Conservation (phyloP, 495 filamentous ascomycete genomes). For the Aspergillus funiculosus region DNA sequence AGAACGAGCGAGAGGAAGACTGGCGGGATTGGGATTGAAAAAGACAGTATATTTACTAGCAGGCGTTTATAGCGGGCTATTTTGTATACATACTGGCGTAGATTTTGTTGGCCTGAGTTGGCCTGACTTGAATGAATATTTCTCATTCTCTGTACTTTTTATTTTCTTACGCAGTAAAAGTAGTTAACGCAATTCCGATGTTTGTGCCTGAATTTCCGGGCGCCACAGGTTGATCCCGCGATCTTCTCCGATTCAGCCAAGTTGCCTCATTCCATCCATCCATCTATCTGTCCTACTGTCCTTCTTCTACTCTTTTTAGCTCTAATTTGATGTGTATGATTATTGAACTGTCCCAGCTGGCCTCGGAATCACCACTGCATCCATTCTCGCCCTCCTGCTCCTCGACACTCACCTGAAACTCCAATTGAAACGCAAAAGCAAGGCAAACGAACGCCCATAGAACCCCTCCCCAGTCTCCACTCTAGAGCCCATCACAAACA, state of each 20-base stretch:
- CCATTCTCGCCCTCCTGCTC: not conserved
- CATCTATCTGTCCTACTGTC: not conserved
- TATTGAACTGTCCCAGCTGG: slow-evolving; percentile 1
- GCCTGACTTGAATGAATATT: not conserved
- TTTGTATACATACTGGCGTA: too few relatives aligned
- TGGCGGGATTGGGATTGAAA: slow-evolving; percentile 45
- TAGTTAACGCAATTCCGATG: too few relatives aligned
- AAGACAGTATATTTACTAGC: not conserved
- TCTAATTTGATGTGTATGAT: not conserved
- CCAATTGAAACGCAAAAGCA: too few relatives aligned
- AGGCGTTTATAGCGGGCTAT: not conserved
- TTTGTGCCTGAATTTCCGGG: slow-evolving; percentile 14
- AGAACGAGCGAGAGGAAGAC: slow-evolving; percentile 29
- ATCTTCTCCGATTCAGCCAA: slow-evolving; percentile 5
- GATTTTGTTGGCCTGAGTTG: too few relatives aligned
- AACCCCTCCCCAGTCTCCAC: too few relatives aligned
- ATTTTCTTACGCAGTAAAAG: not conserved
- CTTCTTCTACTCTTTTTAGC: not conserved
- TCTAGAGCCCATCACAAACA: not conserved
- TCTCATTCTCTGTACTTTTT: not conserved
- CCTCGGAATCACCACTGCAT: not conserved
- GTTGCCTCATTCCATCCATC: slow-evolving; percentile 7
- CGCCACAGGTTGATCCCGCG: not conserved
- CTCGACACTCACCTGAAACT: too few relatives aligned
- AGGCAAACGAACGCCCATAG: too few relatives aligned